These are phyloP conservation scores for Solanum etuberosum DNA, from an alignment of 257 asterid genomes.

Conservation along the genomic window DNA sequence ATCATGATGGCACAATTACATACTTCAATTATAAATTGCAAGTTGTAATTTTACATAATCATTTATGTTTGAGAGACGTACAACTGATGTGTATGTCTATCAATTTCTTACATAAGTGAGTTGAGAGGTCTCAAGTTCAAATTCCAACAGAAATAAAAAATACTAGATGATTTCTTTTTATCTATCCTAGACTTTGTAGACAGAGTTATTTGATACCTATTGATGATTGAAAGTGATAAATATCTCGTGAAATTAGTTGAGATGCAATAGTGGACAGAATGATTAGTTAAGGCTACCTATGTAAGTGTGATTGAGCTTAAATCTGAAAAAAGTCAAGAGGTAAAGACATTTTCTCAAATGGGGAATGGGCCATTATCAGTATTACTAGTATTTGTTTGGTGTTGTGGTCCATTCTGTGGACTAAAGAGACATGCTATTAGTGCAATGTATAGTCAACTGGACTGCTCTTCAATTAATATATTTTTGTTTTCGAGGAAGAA, in stretches of 20 bases:
- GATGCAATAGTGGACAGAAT: not conserved
- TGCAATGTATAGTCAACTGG: not conserved
- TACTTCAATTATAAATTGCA: too few species aligned
- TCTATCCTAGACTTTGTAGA: too few species aligned
- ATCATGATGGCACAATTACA: not conserved
- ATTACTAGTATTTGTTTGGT: not conserved
- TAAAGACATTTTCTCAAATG: not conserved
- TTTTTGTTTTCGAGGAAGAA: not conserved
- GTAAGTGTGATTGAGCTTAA: not conserved
- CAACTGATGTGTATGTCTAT: not conserved
- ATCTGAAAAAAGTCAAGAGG: not conserved
- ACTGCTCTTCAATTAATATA: not conserved
- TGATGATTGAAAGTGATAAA: fast-evolving
- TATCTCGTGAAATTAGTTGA: not conserved
- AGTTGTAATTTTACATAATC: not conserved
- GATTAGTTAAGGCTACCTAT: not conserved
- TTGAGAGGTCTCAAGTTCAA: too few species aligned
- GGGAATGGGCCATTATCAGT: not conserved
- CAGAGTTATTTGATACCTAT: not conserved
- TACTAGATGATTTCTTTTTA: fast-evolving
- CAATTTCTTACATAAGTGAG: too few species aligned
- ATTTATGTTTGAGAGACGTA: not conserved
- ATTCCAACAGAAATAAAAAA: too few species aligned
- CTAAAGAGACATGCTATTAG: not conserved
- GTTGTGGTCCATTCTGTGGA: not conserved